These are phyloP conservation scores for Cystobasidiopsis lactophilus DNA, from an alignment of 768 basidiomycete species.

Conservation along the genomic window DNA sequence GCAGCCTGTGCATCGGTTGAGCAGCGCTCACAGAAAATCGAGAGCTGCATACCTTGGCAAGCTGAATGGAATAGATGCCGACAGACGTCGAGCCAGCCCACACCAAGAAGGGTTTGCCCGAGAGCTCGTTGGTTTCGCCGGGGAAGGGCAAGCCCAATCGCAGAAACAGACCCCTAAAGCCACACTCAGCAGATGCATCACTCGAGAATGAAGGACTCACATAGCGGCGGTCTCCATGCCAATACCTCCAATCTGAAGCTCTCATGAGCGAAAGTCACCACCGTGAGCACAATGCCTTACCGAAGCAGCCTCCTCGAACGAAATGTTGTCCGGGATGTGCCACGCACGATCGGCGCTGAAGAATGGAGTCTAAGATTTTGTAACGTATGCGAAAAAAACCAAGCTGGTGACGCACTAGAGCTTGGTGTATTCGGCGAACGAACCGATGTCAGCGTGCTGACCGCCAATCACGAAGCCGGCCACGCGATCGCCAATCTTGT, in stretches of 20 bases:
- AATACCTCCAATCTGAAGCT: background rate
- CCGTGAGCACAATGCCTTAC: background rate
- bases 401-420: background rate
- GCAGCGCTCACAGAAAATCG: too few species aligned
- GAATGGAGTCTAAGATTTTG: background rate
- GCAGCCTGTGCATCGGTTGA: background rate
- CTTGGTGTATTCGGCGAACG: background rate
- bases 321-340: background rate
- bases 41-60: background rate
- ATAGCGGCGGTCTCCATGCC: background rate
- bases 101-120: background rate
- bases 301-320: background rate
- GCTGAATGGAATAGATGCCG: background rate
- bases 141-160: background rate
- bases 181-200: background rate
- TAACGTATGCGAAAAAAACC: background rate
- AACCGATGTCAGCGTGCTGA: background rate
- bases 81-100: background rate
- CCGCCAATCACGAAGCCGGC: background rate
- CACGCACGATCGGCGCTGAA: background rate
- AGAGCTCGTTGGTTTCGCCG: too few species aligned
- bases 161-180: background rate
- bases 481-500: background rate
- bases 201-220: background rate
- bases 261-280: background rate